Evolutionary conservation across 352 stramenopile genomes (phyloP).

Genomic region (Phytophthora constricta): DNA sequence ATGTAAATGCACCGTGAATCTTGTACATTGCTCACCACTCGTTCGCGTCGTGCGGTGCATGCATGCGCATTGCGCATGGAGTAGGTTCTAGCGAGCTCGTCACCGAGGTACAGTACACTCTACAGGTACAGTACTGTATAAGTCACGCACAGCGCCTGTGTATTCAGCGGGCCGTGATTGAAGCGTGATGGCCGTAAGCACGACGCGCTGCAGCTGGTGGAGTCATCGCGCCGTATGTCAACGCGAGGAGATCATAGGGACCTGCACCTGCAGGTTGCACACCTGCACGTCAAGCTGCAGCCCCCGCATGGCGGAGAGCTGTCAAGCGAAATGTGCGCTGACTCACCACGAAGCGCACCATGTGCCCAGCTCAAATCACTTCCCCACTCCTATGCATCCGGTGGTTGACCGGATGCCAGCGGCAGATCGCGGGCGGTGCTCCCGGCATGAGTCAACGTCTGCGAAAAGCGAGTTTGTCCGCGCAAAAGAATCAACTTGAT

Average conservation of each 20-base stretch:
- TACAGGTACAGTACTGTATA: too few species aligned
- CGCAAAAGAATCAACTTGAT: constrained; percentile 1
- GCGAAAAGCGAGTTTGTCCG: neutral
- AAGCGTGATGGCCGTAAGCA: neutral
- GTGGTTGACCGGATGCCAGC: neutral
- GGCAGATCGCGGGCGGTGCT: neutral
- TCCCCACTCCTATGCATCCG: neutral
- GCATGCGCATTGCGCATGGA: neutral
- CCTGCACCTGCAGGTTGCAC: neutral
- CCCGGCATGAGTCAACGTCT: neutral
- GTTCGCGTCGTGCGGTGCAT: neutral
- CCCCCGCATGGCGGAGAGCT: too few species aligned
- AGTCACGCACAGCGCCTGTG: neutral
- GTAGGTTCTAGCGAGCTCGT: neutral
- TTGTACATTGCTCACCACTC: neutral
- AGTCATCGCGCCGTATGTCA: neutral
- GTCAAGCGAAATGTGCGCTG: too few species aligned
- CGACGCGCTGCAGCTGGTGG: neutral
- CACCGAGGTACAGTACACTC: too few species aligned
- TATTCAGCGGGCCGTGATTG: neutral
- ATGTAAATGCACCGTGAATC: constrained; percentile 33
- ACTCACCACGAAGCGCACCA: too few species aligned
- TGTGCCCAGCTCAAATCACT: neutral
- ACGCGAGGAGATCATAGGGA: too few species aligned
- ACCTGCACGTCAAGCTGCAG: neutral